phyloP scores from a whole-genome alignment of 106 monocot genomes.

The Phalaenopsis equestris region DNA sequence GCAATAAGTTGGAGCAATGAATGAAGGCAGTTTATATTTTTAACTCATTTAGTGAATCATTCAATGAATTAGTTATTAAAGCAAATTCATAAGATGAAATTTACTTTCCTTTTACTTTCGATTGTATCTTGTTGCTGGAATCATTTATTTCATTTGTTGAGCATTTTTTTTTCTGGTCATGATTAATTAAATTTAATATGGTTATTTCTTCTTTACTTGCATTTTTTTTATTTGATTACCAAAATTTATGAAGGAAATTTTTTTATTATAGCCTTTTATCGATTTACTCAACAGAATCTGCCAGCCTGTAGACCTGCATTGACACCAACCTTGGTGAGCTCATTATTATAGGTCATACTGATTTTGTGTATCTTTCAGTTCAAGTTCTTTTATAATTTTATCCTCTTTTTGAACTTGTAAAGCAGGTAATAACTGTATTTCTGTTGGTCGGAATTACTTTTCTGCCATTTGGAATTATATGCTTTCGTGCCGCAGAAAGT shows the following conservation, averaged over 20 bases:
- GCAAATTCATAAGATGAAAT: not conserved
- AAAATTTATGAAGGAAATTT: conserved; percentile 11
- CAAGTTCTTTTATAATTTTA: not conserved
- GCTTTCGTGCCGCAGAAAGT: conserved; percentile 55
- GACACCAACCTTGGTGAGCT: conserved; percentile 72
- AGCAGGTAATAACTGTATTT: conserved; percentile 76
- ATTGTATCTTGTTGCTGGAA: not conserved
- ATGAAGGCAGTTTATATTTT: too few relatives aligned
- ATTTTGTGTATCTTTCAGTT: not conserved
- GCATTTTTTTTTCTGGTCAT: not conserved
- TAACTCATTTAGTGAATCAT: too few relatives aligned
- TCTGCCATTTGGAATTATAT: conserved; percentile 61
- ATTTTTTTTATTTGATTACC: not conserved
- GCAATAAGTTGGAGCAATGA: too few relatives aligned
- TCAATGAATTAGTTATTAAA: too few relatives aligned
- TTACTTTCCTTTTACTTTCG: not conserved
- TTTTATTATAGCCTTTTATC: conserved; percentile 48
- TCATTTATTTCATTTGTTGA: not conserved
- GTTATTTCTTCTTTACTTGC: not conserved
- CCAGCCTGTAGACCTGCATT: conserved; percentile 69
- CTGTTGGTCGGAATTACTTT: conserved; percentile 54
- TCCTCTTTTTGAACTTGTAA: not conserved
- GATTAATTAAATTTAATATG: not conserved
- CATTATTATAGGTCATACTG: not conserved
- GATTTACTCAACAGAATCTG: conserved; percentile 82